Base-by-base conservation (phyloP, 129 eudicot genomes). In the Chrysanthemum lavandulifolium region DNA sequence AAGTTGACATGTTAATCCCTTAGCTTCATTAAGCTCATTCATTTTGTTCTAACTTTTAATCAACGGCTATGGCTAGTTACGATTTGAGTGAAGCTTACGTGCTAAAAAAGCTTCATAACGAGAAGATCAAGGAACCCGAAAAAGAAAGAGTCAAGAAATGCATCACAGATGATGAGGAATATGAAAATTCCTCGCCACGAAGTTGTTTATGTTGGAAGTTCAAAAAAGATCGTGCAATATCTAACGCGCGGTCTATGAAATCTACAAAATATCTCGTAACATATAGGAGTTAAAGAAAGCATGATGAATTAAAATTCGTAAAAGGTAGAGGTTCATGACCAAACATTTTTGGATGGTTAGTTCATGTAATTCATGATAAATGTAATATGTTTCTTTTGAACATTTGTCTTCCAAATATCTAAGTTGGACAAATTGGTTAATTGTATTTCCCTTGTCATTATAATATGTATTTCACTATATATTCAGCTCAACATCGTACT, bases 31-130 rank as follows among this genome's bases (percentile, higher is more conserved):
- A 66, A n/a, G 16, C 13, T 47, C 61, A 19, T 45, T 66, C 71
- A 21, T 31, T 51, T 9, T 25, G n/a, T 1, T 61, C 43, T 13
- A 4, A 36, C 13, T 2, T 6, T 4, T 40, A 36, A 62, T 0
- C 45, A 2, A 67, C 48, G 71, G 68, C 47, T 3, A 27, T 27
- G 68, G 74, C 47, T 53, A 49, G 63, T 57, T 76, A 33, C 40
- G 40, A 33, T 33, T 33, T 33, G 5, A 33, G 40, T 4, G 6
- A 33, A 33, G 40, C 40, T 10, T 68, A 76, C 16, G 68, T 76
- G 10, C 18, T 18, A 49, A 50, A 27, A 12, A 76, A 67, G 14
- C 69, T 67, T 12, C 62, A 76, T 25, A 48, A 60, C 40, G 16
- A 57, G 66, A 67, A 57, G 33, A 67, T 48, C 53, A 57, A 14